These are phyloP conservation scores for Daldinia caldariorum DNA, from an alignment of 495 filamentous ascomycete genomes.

Conservation along the genomic window DNA sequence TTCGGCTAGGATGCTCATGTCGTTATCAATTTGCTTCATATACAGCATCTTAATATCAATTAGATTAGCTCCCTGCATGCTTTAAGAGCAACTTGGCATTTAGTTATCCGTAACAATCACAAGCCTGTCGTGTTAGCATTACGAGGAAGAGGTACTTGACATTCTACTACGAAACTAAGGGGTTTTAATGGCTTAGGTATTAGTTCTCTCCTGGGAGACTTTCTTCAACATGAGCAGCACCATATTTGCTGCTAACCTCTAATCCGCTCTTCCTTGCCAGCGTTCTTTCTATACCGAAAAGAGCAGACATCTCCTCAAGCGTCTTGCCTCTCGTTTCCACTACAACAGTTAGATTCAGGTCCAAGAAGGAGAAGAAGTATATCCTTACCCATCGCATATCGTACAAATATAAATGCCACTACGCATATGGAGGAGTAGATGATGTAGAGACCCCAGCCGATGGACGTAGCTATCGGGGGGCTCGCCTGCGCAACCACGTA, in stretches of 20 bases:
- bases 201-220: not conserved
- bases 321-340: constrained; percentile 38
- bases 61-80: no score
- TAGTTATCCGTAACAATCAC: no score
- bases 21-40: no score
- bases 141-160: no score
- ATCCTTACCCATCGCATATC: constrained; percentile 36
- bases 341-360: constrained; percentile 3
- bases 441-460: constrained; percentile 43
- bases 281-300: constrained; percentile 33
- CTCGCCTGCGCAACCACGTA: constrained; percentile 41
- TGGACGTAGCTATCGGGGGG: constrained; percentile 31
- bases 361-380: not conserved
- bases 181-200: not conserved
- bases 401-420: constrained; percentile 36
- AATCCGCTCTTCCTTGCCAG: constrained; percentile 15
- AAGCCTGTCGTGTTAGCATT: no score
- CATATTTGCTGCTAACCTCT: not conserved
- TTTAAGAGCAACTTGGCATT: no score
- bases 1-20: no score
- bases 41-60: no score
- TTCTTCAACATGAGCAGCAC: not conserved
- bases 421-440: constrained; percentile 43
- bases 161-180: no score
- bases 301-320: constrained; percentile 38